Percentiles rank a stretch among this genome's conserved stretches.
Evolutionary conservation across 257 asterid species (phyloP).

Genomic region (Nicotiana paniculata): DNA sequence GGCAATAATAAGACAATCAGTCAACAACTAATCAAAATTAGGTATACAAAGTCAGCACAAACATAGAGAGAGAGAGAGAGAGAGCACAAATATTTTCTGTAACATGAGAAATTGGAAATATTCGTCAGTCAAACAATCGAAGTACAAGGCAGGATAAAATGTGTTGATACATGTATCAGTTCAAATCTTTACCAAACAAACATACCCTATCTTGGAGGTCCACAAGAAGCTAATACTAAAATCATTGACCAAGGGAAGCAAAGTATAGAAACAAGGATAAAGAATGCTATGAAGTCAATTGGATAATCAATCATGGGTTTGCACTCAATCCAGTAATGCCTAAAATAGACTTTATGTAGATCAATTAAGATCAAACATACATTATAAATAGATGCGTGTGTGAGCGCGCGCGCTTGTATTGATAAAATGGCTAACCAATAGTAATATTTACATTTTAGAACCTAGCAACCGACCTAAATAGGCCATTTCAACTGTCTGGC

Average conservation of each 20-base stretch:
- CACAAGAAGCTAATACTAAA: neutral
- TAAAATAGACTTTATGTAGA: too few relatives aligned
- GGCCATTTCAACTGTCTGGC: constrained; percentile 72
- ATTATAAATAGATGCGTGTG: too few relatives aligned
- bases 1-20: neutral
- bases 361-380: too few relatives aligned
- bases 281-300: neutral
- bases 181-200: neutral
- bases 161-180: neutral
- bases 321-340: neutral
- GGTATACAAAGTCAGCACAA: too few relatives aligned
- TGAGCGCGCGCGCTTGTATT: too few relatives aligned
- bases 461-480: too few relatives aligned
- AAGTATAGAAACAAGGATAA: neutral
- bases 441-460: too few relatives aligned
- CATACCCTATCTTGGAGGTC: neutral
- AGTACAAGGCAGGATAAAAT: neutral
- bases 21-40: too few relatives aligned
- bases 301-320: neutral
- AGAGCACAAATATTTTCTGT: neutral
- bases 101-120: neutral
- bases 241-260: neutral
- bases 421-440: too few relatives aligned
- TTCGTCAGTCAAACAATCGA: neutral
- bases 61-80: neutral